These are phyloP conservation scores for Jatropha podagrica DNA, from an alignment of 441 rosid species.

Conservation along the genomic window DNA sequence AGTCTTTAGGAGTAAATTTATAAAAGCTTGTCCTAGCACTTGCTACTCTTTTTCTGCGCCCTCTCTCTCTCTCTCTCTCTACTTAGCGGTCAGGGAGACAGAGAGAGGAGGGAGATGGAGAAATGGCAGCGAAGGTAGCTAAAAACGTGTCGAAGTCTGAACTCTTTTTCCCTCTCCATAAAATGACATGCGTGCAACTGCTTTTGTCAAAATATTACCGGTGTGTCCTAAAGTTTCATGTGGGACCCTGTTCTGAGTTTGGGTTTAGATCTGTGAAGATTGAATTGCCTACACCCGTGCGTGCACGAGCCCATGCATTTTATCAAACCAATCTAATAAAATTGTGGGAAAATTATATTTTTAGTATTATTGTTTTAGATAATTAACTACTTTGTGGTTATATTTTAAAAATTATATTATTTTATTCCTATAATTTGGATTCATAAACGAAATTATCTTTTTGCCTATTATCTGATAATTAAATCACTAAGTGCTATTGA, in stretches of 20 bases:
- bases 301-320: too few relatives aligned
- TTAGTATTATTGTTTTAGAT: too few relatives aligned
- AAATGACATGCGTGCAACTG: constrained; percentile 29
- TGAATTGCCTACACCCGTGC: too few relatives aligned
- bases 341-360: too few relatives aligned
- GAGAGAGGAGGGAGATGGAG: not conserved
- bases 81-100: not conserved
- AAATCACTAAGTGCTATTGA: too few relatives aligned
- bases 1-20: constrained; percentile 2
- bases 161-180: not conserved
- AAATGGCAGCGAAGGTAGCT: constrained; percentile 16
- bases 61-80: constrained; percentile 14
- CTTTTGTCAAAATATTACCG: constrained; percentile 21
- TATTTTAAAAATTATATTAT: too few relatives aligned
- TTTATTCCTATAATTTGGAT: too few relatives aligned
- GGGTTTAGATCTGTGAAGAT: not conserved
- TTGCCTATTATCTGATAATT: too few relatives aligned
- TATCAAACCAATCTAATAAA: too few relatives aligned
- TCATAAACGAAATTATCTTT: too few relatives aligned
- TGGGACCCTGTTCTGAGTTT: not conserved
- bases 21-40: not conserved
- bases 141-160: constrained; percentile 27
- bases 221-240: not conserved
- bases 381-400: too few relatives aligned
- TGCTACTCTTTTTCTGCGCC: not conserved